Base-by-base conservation (phyloP, 192 early-diverging fungal species). In the Funneliformis geosporum region DNA sequence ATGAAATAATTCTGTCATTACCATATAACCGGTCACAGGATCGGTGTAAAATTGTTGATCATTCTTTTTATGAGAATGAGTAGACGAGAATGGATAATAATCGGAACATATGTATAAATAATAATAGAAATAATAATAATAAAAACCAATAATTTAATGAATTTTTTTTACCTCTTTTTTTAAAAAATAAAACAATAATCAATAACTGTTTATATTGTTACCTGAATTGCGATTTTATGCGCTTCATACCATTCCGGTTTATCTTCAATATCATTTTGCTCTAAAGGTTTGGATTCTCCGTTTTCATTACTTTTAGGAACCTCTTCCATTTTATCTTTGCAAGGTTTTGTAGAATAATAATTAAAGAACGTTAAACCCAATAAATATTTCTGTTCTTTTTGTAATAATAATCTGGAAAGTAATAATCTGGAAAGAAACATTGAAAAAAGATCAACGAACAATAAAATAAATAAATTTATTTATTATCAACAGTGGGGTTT, bases 1-100 rank as follows among this genome's bases (percentile, higher is more conserved):
- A 78, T 92, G 91, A 61, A 84, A 79, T 44, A 91, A 71, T 79
- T 87, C 90, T 6, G 91, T 91, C 84, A 92, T 90, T 38, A 91
- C 91, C 27, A 81, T 82, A 79, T 91, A 92, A 2, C 89, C 89
- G 9, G 91, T 92, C 25, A 81, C 89, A 12, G 91, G 91, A 76
- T 92, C 91, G 38, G 83, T 88, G 78, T 92, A 92, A 60, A 82
- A 89, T 64, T 86, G 82, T 55, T 80, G 79, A 65, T 85, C 82
- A 11, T 73, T 75, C 87, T 88, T 55, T 55, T 44, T 44, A 2
- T 33, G 33, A 2, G 33, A n/a, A n/a, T n/a, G n/a, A n/a, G n/a
- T n/a, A n/a, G n/a, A n/a, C n/a, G n/a, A n/a, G n/a, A n/a, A n/a
- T n/a, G n/a, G n/a, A n/a, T n/a, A n/a, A n/a, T n/a, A n/a, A n/a